Evolutionary conservation across 352 stramenopile species (phyloP), one percentile per base, ranked within the genome.

Genomic region (Globisporangium okanoganense): DNA sequence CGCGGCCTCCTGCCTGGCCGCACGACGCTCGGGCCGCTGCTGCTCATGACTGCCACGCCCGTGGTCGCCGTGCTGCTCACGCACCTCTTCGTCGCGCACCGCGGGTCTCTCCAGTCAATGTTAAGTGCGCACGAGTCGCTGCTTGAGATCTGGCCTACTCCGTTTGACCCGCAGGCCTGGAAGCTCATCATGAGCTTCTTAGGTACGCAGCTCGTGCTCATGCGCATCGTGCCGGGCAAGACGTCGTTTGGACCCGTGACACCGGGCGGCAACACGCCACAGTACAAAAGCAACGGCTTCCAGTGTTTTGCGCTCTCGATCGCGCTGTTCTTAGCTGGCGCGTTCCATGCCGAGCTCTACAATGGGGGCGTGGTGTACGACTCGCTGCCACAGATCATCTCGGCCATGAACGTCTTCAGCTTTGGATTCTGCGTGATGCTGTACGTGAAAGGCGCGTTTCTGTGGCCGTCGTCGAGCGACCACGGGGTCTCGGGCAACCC

Each of bases 321-420:
- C 41, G 72, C 82, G 33, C 72, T 90, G n/a, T 92, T 94, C 48
- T 52, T 88, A 5, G 31, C 67, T 18, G 76, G 88, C 20, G 73
- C 77, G 9, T 89, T 80, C 65, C 63, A 67, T 27, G 68, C 70
- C 1, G 64, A 80, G 36, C 64, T 89, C 22, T 95, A 83, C 57
- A 73, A 88, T 35, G 76, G 76, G 20, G 79, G 73, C 33, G 72
- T 90, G 64, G 84, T 97, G 25, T 98, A 97, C 75, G 86, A 97
- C 67, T 72, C 85, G 41, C 83, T 98, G 66, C 82, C 78, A 3
- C 65, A 91, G 35, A 78, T 97, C 69, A 82, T 99, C 38, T 85
- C 90, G 35, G 86, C 83, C 24, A 72, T 99, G 71, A 98, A 98
- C 79, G 63, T 98, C 29, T 98, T 99, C 75, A 97, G 88, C 35